These are phyloP conservation scores for Blastobotrys malaysiensis DNA, from an alignment of 1,139 yeast genomes.

Conservation along the genomic window DNA sequence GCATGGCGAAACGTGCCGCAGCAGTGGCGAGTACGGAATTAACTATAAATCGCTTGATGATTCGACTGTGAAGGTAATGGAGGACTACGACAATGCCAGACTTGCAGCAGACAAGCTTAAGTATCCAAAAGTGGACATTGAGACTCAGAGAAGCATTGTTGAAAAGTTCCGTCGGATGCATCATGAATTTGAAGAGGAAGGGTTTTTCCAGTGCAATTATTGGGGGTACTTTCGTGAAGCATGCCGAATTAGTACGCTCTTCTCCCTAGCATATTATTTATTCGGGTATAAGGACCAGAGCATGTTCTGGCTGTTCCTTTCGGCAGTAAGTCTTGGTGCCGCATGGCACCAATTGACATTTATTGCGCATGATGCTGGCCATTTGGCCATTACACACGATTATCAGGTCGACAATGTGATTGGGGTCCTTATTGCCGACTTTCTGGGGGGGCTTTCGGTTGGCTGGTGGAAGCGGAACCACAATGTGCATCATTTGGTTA, in stretches of 20 bases:
- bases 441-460: conserved; percentile 77
- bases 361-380: conserved; percentile 89
- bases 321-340: conserved; percentile 64
- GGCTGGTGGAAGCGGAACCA: conserved; percentile 97
- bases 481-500: conserved; percentile 81
- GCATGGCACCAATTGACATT: conserved; percentile 91
- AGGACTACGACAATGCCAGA: conserved; percentile 52
- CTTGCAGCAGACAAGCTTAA: conserved; percentile 49
- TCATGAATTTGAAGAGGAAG: conserved; percentile 47
- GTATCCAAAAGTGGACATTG: conserved; percentile 61
- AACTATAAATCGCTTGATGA: background rate
- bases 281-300: conserved; percentile 28
- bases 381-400: conserved; percentile 73
- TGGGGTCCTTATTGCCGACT: conserved; percentile 71
- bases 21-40: conserved; percentile 1
- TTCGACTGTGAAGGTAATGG: conserved; percentile 49
- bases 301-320: conserved; percentile 39
- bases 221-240: conserved; percentile 65
- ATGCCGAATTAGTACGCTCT: conserved; percentile 52
- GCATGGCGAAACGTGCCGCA: conserved; percentile 5
- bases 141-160: conserved; percentile 56
- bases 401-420: conserved; percentile 71
- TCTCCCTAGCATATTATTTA: conserved; percentile 47
- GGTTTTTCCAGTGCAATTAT: conserved; percentile 68
- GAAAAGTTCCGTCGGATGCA: conserved; percentile 59